A percentile compares a stretch with the other conserved stretches of the same genome.
Conservation (phyloP, 345 rosid genomes). For the Orychophragmus violaceus region DNA sequence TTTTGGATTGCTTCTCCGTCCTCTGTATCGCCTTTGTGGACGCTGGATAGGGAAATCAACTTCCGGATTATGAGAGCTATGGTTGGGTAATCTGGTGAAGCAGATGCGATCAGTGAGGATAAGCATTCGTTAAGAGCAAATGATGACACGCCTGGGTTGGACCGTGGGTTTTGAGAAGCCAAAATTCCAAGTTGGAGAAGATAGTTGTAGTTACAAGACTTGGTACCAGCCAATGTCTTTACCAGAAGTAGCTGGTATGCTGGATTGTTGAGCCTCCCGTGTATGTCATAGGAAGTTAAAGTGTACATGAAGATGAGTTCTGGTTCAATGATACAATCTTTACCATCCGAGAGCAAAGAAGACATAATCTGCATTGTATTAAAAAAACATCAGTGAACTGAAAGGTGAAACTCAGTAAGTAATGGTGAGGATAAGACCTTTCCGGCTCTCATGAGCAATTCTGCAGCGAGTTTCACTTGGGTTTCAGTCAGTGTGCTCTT, state of each 20-base stretch:
- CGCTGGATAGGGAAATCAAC: conserved; percentile 51
- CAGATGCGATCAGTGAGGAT: conserved; percentile 57
- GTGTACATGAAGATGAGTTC: conserved; percentile 68
- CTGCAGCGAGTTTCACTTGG: conserved; percentile 62
- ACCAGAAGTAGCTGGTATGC: conserved; percentile 54
- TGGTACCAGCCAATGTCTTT: conserved; percentile 60
- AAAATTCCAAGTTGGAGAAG: conserved; percentile 73
- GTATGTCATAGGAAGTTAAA: conserved; percentile 54
- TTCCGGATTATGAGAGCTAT: conserved; percentile 65
- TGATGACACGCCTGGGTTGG: conserved; percentile 65
- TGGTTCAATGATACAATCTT: conserved; percentile 38
- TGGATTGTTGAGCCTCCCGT: conserved; percentile 53
- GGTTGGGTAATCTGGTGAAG: conserved; percentile 57
- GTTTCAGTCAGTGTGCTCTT: conserved; percentile 39
- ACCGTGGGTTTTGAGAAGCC: conserved; percentile 61
- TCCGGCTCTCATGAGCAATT: conserved; percentile 68
- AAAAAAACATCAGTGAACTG: conserved; percentile 4
- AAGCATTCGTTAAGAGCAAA: conserved; percentile 73
- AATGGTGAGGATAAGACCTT: conserved; percentile 44
- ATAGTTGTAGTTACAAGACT: conserved; percentile 54
- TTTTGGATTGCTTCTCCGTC: conserved; percentile 52
- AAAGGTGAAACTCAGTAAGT: background rate
- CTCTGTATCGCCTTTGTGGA: conserved; percentile 65
- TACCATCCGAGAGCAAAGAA: conserved; percentile 35
- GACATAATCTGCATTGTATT: conserved; percentile 27